Evolutionary conservation across 2,329 filamentous ascomycete species (phyloP).

Genomic region (Metarhizium humberi): DNA sequence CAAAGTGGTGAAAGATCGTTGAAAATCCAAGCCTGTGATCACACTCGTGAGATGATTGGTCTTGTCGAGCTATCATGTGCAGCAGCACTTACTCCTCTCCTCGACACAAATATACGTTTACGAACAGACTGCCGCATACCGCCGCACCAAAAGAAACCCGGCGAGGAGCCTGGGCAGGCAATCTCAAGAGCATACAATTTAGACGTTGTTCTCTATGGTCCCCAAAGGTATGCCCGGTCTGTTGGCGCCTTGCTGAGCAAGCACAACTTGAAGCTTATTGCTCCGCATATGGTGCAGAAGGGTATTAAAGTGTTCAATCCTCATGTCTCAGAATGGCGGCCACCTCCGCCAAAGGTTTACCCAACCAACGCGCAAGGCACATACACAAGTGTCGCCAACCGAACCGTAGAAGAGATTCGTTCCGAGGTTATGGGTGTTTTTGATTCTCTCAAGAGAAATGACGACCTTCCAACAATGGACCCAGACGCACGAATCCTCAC

Average conservation of each 20-base stretch:
- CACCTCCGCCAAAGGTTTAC: conserved; percentile 27
- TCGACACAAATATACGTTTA: conserved; percentile 60
- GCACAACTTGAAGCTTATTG: conserved; percentile 57
- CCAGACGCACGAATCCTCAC: conserved; percentile 53
- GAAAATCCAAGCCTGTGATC: conserved; percentile 65
- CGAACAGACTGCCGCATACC: conserved; percentile 65
- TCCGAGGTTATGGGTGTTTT: conserved; percentile 82
- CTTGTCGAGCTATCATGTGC: conserved; percentile 62
- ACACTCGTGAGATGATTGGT: conserved; percentile 63
- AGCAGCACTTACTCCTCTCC: conserved; percentile 57
- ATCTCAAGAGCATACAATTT: conserved; percentile 54
- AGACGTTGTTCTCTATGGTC: conserved; percentile 72
- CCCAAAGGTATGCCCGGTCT: conserved; percentile 51
- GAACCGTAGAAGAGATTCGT: conserved; percentile 78
- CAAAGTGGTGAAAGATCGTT: conserved; percentile 43
- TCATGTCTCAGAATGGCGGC: conserved; percentile 46
- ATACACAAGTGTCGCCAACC: conserved; percentile 25
- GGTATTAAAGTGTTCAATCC: conserved; percentile 71
- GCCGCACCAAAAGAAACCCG: conserved; percentile 49
- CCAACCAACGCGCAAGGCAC: conserved; percentile 18
- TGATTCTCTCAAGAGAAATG: conserved; percentile 67
- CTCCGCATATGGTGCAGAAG: conserved; percentile 55
- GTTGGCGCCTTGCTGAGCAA: conserved; percentile 60
- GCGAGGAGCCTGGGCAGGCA: conserved; percentile 55
- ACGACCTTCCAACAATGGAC: conserved; percentile 67